These are phyloP conservation scores for Scolecobasidium constrictum DNA, from an alignment of 2,329 filamentous ascomycete genomes.

Conservation along the genomic window DNA sequence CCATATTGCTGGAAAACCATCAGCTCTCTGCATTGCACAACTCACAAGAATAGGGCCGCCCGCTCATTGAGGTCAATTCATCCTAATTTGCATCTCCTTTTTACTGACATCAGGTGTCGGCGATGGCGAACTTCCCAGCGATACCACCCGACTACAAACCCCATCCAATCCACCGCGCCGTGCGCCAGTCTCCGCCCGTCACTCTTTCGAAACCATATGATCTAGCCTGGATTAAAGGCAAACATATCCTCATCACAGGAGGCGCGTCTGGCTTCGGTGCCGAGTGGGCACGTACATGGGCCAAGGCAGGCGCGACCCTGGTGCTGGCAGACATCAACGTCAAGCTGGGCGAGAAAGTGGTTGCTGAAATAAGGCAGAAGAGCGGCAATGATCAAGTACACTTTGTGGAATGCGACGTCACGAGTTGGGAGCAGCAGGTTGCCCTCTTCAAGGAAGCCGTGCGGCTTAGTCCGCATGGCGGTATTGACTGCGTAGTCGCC, in stretches of 20 bases:
- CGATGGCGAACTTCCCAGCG: too few relatives aligned
- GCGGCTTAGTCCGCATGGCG: constrained; percentile 40
- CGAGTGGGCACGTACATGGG: constrained; percentile 27
- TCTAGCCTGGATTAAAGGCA: constrained; percentile 24
- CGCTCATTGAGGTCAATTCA: too few relatives aligned
- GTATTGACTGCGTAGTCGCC: constrained; percentile 53
- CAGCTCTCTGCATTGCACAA: too few relatives aligned
- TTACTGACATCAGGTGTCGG: too few relatives aligned
- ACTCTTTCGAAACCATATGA: constrained; percentile 24
- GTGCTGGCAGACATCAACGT: constrained; percentile 54
- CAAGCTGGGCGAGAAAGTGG: constrained; percentile 41
- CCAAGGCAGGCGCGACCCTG: constrained; percentile 39
- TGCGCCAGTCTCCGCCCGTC: constrained; percentile 27
- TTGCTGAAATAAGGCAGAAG: constrained; percentile 38
- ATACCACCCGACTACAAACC: background rate
- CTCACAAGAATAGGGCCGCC: too few relatives aligned
- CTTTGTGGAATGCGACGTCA: constrained; percentile 54
- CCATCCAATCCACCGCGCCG: background rate
- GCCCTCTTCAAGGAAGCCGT: constrained; percentile 50
- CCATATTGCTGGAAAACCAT: too few relatives aligned
- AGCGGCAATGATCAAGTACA: constrained; percentile 35
- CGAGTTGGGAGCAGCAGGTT: constrained; percentile 53
- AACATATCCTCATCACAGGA: constrained; percentile 23
- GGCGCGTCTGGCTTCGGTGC: constrained; percentile 29
- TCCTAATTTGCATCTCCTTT: too few relatives aligned